A percentile compares a stretch with the other conserved stretches of the same genome.
phyloP scores from a whole-genome alignment of 2,329 filamentous ascomycete species.

The Colletotrichum tanaceti region DNA sequence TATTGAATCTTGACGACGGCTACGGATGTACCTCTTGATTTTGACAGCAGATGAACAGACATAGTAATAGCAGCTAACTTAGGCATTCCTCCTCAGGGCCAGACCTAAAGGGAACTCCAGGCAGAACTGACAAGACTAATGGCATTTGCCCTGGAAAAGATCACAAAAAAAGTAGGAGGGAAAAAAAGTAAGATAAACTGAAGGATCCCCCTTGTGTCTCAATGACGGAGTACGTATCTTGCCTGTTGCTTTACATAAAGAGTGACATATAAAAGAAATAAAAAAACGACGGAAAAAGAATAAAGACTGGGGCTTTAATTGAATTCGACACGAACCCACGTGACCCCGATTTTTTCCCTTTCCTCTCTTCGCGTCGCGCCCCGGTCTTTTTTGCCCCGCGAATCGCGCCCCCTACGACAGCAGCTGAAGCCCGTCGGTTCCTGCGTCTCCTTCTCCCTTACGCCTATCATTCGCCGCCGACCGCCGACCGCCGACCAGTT shows the following conservation, averaged over 20 bases:
- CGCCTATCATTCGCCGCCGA: too few relatives aligned
- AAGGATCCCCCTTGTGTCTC: too few relatives aligned
- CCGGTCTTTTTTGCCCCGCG: constrained; percentile 11
- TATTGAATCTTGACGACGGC: neutral
- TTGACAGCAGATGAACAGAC: neutral
- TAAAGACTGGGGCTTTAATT: constrained; percentile 21
- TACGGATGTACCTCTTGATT: neutral
- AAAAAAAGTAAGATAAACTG: too few relatives aligned
- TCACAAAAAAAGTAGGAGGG: too few relatives aligned
- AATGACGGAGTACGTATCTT: too few relatives aligned
- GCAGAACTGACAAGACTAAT: too few relatives aligned
- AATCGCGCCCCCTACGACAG: constrained; percentile 19
- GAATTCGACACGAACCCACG: constrained; percentile 43
- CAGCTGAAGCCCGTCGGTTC: constrained; percentile 1
- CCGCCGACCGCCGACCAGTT: neutral
- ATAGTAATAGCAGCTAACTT: too few relatives aligned
- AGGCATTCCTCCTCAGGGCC: too few relatives aligned
- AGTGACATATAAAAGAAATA: too few relatives aligned
- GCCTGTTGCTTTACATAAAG: too few relatives aligned
- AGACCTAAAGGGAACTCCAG: too few relatives aligned
- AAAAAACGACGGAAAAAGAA: neutral
- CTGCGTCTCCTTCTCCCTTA: neutral
- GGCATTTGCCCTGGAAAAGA: too few relatives aligned
- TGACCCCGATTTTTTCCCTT: constrained; percentile 49
- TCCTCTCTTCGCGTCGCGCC: constrained; percentile 48